Evolutionary conservation across 2,329 filamentous ascomycete genomes (phyloP), one percentile per base, ranked within the genome.

Genomic region (Fonsecaea nubica): DNA sequence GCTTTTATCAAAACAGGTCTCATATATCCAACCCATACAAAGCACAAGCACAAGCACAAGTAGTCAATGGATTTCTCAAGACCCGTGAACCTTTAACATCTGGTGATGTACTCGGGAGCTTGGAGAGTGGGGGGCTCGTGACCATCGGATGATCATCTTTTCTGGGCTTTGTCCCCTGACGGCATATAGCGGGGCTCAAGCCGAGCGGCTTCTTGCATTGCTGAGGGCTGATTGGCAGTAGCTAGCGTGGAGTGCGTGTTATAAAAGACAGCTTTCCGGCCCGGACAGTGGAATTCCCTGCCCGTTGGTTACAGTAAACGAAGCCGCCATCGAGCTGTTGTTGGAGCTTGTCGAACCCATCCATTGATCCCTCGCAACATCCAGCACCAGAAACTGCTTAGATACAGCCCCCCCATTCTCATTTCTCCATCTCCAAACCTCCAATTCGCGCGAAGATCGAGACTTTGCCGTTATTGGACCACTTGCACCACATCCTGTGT

Each of bases 211-310:
- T 42, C 15, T n/a, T 36, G n/a, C 60, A 42, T 63, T 33, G 33
- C 60, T 32, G n/a, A 25, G 12, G 58, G 18, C 2, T 61, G 33
- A 61, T 61, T 61, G 58, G 58, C 38, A 48, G 35, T 35, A 21
- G 32, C 30, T 40, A 42, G 58, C 45, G 58, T 61, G 58, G 58
- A 61, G 58, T 33, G 40, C 38, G 38, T 18, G 33, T 40, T 40
- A 61, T 52, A 61, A 61, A 61, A 36, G 52, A 45, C 30, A 61
- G 45, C 58, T 61, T 42, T 21, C 58, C 21, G 33, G 58, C 38
- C 58, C 35, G 58, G 42, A 32, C 15, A 9, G 45, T 25, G 48
- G 58, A 45, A 59, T 48, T 61, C 32, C 33, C 33, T 52, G 21
- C 58, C 58, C 48, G 45, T 52, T 48, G 48, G 58, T 48, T 58